A percentile compares a stretch with the other conserved stretches of the same genome.
Conservation (phyloP, 2,329 filamentous ascomycete species). For the Arachnomyces sp. region DNA sequence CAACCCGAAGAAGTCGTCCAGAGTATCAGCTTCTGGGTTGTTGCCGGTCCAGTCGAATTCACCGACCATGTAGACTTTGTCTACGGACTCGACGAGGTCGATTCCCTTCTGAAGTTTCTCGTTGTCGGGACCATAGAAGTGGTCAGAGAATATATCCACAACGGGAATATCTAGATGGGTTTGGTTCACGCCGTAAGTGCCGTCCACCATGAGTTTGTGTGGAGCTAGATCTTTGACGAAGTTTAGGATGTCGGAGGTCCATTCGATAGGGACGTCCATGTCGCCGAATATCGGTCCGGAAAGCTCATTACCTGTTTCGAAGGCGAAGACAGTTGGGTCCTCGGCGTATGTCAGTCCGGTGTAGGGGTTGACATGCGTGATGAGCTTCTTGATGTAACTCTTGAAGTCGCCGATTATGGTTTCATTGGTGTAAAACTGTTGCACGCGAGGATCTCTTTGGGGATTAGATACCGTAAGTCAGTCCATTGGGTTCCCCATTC, state of each 20-base stretch:
- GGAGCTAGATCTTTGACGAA: conserved; percentile 39
- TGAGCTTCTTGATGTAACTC: conserved; percentile 36
- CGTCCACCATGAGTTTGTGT: conserved; percentile 40
- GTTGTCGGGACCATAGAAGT: conserved; percentile 40
- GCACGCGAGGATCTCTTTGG: conserved; percentile 30
- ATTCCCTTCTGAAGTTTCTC: conserved; percentile 34
- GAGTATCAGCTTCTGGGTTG: conserved; percentile 21
- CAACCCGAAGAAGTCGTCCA: conserved; percentile 34
- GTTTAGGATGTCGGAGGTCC: conserved; percentile 36
- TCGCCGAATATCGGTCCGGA: conserved; percentile 37
- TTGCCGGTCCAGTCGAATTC: conserved; percentile 41
- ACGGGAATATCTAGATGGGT: conserved; percentile 36
- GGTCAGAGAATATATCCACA: conserved; percentile 42
- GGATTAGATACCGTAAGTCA: conserved; percentile 13
- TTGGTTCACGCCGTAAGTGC: conserved; percentile 42
- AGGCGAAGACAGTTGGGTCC: conserved; percentile 44
- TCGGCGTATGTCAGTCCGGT: conserved; percentile 41
- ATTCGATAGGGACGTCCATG: conserved; percentile 35
- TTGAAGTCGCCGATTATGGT: conserved; percentile 39
- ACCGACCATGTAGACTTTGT: conserved; percentile 38
- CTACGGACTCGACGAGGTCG: conserved; percentile 24
- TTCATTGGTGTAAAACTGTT: conserved; percentile 41
- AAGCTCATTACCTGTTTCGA: conserved; percentile 44
- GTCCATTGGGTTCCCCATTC: conserved; percentile 7
- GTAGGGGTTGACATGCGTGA: conserved; percentile 41